These are phyloP conservation scores for Pichia cabralensis DNA, from an alignment of 805 yeast species.

Conservation along the genomic window DNA sequence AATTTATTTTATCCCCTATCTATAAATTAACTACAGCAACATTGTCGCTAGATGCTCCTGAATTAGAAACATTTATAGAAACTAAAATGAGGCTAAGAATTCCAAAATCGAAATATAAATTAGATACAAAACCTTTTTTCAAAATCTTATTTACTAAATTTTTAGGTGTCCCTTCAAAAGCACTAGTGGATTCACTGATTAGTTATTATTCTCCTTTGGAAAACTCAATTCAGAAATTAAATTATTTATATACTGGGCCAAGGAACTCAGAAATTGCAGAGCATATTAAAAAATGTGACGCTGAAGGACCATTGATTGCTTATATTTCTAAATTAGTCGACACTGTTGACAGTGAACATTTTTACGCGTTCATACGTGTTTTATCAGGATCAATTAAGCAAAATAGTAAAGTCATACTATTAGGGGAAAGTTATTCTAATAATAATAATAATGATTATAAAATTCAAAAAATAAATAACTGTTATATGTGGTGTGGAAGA, in stretches of 20 bases:
- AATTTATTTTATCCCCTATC: constrained; percentile 66
- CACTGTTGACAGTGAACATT: constrained; percentile 38
- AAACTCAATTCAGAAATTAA: constrained; percentile 20
- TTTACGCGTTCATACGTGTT: constrained; percentile 53
- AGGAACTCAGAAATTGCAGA: constrained; percentile 7
- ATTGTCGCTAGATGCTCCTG: constrained; percentile 39
- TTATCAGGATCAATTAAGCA: constrained; percentile 46
- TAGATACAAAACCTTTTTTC: constrained; percentile 53
- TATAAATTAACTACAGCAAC: constrained; percentile 64
- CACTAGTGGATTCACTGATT: constrained; percentile 44
- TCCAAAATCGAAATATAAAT: constrained; percentile 30
- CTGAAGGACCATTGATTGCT: constrained; percentile 37
- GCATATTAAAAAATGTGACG: constrained; percentile 25
- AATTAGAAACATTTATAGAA: constrained; percentile 35
- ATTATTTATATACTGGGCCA: constrained; percentile 23
- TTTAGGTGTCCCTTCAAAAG: constrained; percentile 38
- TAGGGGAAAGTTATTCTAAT: constrained; percentile 43
- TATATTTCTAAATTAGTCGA: constrained; percentile 51
- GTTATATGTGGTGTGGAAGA: constrained; percentile 59
- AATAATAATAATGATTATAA: constrained; percentile 46
- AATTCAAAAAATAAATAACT: constrained; percentile 29
- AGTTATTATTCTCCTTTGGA: constrained; percentile 29
- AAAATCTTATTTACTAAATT: constrained; percentile 42
- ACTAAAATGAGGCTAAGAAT: constrained; percentile 35
- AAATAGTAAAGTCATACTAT: constrained; percentile 39